These are phyloP conservation scores for Taphrina wiesneri DNA, from an alignment of 1,139 yeast genomes.

Conservation along the genomic window DNA sequence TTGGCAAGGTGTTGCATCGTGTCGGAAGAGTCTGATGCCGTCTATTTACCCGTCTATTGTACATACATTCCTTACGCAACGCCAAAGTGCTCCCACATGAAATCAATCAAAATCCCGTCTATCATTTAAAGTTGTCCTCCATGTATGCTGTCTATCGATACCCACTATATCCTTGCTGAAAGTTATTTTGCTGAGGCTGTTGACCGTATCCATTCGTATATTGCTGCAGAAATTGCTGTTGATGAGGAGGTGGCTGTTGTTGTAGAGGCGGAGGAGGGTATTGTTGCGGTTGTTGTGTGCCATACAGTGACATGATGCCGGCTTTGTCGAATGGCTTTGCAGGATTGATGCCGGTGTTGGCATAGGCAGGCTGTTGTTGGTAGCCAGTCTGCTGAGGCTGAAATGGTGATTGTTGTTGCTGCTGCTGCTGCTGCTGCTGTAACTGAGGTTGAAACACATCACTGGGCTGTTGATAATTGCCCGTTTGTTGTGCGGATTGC, in stretches of 20 bases:
- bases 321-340: slow-evolving; percentile 31
- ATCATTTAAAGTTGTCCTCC: not conserved
- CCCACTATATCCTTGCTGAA: slow-evolving; percentile 7
- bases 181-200: not conserved
- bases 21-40: slow-evolving; percentile 5
- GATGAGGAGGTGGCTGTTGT: slow-evolving; percentile 6
- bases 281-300: slow-evolving; percentile 13
- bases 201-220: not conserved
- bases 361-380: slow-evolving; percentile 16
- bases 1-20: slow-evolving; percentile 7
- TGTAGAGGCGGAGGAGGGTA: slow-evolving; percentile 5
- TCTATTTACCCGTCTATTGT: not conserved
- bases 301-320: slow-evolving; percentile 26
- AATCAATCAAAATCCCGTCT: not conserved
- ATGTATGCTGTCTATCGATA: not conserved
- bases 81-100: not conserved
- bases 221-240: slow-evolving; percentile 13
- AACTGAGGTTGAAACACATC: not conserved
- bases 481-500: not conserved
- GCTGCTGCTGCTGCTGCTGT: not conserved
- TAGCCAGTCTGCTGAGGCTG: slow-evolving; percentile 32
- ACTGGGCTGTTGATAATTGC: not conserved
- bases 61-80: not conserved
- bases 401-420: slow-evolving; percentile 8
- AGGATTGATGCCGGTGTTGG: slow-evolving; percentile 15